Evolutionary conservation across 2,329 filamentous ascomycete species (phyloP).

Genomic region (Aspergillus thermomutatus): DNA sequence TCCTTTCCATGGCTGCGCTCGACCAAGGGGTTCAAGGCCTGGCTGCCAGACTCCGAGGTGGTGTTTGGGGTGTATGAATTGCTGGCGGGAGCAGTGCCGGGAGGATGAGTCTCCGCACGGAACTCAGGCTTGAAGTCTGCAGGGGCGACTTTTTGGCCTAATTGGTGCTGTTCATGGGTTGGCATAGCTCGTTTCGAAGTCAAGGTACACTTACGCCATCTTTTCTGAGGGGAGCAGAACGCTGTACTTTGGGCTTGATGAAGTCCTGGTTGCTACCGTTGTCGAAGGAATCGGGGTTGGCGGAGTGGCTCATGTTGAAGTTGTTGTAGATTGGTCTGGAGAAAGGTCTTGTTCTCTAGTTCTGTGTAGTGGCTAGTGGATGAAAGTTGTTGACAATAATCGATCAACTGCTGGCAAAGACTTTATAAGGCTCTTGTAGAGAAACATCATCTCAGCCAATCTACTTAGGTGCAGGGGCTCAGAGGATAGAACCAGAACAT

Average conservation of each 20-base stretch:
- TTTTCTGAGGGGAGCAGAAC: slow-evolving; percentile 50
- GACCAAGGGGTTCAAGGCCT: slow-evolving; percentile 40
- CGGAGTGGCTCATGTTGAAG: slow-evolving; percentile 22
- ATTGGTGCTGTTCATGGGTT: slow-evolving; percentile 54
- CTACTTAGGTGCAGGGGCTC: background rate
- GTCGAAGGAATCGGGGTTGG: slow-evolving; percentile 51
- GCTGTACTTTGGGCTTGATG: slow-evolving; percentile 45
- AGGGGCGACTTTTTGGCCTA: slow-evolving; percentile 57
- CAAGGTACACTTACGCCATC: slow-evolving; percentile 49
- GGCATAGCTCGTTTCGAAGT: background rate
- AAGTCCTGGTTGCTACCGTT: slow-evolving; percentile 56
- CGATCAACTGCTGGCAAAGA: background rate
- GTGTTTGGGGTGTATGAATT: slow-evolving; percentile 49
- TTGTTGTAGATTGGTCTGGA: background rate
- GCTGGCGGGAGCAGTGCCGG: slow-evolving; percentile 60
- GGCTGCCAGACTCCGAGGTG: slow-evolving; percentile 31
- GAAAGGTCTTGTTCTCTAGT: background rate
- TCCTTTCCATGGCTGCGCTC: slow-evolving; percentile 42
- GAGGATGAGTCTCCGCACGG: slow-evolving; percentile 56
- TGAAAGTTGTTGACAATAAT: background rate
- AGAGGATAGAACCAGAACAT: background rate
- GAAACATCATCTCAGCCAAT: background rate
- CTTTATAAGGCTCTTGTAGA: background rate
- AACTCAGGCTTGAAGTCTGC: slow-evolving; percentile 61
- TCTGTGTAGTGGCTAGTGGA: background rate